Conservation (phyloP, 495 filamentous ascomycete genomes). For the Talaromyces wortmannii region DNA sequence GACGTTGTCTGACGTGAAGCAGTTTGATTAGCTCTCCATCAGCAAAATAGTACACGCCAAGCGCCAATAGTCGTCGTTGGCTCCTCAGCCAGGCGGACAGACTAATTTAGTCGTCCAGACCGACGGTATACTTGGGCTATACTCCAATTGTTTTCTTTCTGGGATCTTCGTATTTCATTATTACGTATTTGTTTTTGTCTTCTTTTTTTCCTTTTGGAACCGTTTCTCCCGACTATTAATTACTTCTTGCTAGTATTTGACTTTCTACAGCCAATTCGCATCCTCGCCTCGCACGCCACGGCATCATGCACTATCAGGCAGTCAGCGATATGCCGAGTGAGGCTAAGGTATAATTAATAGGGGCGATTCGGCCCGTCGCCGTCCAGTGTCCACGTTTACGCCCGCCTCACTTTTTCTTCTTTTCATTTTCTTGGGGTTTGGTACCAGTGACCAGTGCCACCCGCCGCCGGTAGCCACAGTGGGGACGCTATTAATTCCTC, state of each 20-base stretch:
- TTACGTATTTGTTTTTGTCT: too few species aligned
- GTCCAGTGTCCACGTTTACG: background rate
- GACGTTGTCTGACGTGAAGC: background rate
- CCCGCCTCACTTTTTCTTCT: background rate
- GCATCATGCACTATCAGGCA: background rate
- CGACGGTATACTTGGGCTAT: background rate
- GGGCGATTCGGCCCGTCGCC: background rate
- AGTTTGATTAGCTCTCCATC: background rate
- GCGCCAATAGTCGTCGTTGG: conserved; percentile 3
- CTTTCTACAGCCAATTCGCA: too few species aligned
- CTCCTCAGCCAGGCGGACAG: background rate
- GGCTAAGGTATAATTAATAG: background rate
- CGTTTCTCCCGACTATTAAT: too few species aligned
- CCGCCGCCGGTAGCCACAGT: too few species aligned
- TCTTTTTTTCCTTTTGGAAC: too few species aligned
- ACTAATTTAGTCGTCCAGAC: background rate
- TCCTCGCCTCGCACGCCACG: background rate
- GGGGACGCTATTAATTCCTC: too few species aligned
- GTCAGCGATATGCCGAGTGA: background rate
- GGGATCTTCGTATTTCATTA: too few species aligned
- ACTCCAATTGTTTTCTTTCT: too few species aligned
- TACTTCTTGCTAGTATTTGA: background rate
- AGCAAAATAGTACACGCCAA: background rate
- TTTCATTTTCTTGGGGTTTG: too few species aligned
- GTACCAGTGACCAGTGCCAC: too few species aligned